These are phyloP conservation scores for Chlamydomonas reinhardtii DNA, from an alignment of 163 green algal genomes.

Conservation along the genomic window DNA sequence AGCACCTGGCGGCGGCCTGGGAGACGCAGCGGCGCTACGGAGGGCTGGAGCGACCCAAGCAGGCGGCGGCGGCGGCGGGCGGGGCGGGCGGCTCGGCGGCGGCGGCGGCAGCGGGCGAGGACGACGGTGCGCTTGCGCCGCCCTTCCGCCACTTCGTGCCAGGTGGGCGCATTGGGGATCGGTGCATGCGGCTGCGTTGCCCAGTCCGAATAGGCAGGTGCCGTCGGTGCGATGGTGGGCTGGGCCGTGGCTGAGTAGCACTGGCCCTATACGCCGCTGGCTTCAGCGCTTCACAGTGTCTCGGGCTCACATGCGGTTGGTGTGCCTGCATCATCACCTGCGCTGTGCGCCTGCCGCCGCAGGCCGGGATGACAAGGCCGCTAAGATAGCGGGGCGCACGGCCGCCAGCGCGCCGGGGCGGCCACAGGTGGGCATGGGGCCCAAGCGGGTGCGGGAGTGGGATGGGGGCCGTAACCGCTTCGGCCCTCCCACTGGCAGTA, in stretches of 20 bases:
- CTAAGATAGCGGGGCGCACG: conserved; percentile 12
- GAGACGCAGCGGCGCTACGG: conserved; percentile 69
- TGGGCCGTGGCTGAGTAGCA: neutral
- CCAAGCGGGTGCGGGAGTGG: too few relatives aligned
- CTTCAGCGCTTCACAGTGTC: too few relatives aligned
- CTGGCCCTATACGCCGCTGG: too few relatives aligned
- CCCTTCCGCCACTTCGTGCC: conserved; percentile 66
- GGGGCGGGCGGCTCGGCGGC: too few relatives aligned
- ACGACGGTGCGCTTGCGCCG: conserved; percentile 56
- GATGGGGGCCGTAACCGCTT: too few relatives aligned
- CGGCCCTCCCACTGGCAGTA: too few relatives aligned
- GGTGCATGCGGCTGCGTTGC: neutral
- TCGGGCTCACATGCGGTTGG: too few relatives aligned
- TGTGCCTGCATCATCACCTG: too few relatives aligned
- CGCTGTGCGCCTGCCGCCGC: neutral
- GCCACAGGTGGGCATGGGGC: too few relatives aligned
- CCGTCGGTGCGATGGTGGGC: neutral
- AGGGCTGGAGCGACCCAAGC: conserved; percentile 38
- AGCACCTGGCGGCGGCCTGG: conserved; percentile 62
- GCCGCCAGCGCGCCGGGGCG: conserved; percentile 1
- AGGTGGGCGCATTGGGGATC: neutral
- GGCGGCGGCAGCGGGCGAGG: neutral
- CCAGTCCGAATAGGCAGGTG: too few relatives aligned
- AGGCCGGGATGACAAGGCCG: conserved; percentile 43
- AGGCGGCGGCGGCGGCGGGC: neutral